Evolutionary conservation across 805 yeast species (phyloP).

Genomic region (Pichia nakasei): DNA sequence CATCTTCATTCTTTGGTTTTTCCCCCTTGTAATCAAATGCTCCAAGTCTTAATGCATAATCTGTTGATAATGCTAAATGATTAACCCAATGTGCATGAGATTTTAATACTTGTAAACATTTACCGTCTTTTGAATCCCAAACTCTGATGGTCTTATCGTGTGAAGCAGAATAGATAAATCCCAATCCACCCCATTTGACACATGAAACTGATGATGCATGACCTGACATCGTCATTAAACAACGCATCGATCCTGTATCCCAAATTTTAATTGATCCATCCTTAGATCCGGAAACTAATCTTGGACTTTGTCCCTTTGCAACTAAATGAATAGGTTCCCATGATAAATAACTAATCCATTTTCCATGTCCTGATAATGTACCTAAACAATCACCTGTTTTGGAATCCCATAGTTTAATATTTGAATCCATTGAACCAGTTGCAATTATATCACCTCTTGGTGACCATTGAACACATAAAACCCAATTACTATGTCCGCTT

Average conservation of each 20-base stretch:
- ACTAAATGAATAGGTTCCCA: conserved; percentile 94
- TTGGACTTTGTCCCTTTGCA: conserved; percentile 52
- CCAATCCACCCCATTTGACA: conserved; percentile 95
- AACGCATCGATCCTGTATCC: conserved; percentile 68
- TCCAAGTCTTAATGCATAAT: conserved; percentile 78
- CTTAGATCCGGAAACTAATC: conserved; percentile 81
- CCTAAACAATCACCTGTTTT: conserved; percentile 58
- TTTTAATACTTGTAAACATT: conserved; percentile 66
- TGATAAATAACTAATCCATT: conserved; percentile 81
- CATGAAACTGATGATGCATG: conserved; percentile 87
- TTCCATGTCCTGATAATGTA: conserved; percentile 70
- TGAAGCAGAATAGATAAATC: conserved; percentile 80
- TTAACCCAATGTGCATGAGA: conserved; percentile 98
- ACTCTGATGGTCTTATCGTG: conserved; percentile 91
- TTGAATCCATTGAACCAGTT: conserved; percentile 92
- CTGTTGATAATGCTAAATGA: conserved; percentile 86
- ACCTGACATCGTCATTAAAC: conserved; percentile 69
- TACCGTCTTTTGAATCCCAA: conserved; percentile 80
- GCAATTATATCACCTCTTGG: conserved; percentile 90
- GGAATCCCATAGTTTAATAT: conserved; percentile 82
- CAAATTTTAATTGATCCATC: conserved; percentile 86
- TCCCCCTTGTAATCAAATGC: conserved; percentile 70
- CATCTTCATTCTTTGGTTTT: conserved; percentile 35
- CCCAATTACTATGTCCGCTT: conserved; percentile 89
- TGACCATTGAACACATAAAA: conserved; percentile 81